A percentile compares a stretch with the other conserved stretches of the same genome.
phyloP scores from a whole-genome alignment of 257 asterid species.

The Fraxinus excelsior region DNA sequence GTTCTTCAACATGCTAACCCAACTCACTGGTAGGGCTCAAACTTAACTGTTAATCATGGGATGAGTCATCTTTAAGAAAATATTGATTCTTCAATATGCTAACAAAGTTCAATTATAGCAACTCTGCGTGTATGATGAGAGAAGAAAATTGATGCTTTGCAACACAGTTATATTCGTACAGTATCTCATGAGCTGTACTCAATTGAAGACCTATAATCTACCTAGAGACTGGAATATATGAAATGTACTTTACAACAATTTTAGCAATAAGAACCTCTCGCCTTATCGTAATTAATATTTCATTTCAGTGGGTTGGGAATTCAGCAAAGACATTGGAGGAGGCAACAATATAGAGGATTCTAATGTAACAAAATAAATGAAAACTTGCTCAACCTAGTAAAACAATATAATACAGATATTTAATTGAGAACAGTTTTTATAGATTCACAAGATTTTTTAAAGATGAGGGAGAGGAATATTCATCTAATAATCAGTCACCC shows the following conservation, averaged over 20 bases:
- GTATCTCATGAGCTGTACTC: background rate
- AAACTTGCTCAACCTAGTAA: constrained; percentile 10
- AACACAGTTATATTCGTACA: background rate
- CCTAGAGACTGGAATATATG: background rate
- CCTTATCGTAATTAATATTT: background rate
- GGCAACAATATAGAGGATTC: background rate
- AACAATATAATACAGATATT: background rate
- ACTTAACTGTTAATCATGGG: background rate
- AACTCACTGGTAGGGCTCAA: no score
- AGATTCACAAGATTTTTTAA: background rate
- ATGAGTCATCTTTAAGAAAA: background rate
- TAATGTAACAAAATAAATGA: constrained; percentile 3
- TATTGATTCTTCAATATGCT: background rate
- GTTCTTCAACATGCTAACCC: no score
- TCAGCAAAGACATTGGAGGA: background rate
- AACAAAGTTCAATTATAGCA: background rate
- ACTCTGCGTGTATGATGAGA: background rate
- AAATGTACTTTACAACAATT: background rate
- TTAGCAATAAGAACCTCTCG: background rate
- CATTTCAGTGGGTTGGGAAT: background rate
- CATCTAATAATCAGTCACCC: constrained; percentile 5
- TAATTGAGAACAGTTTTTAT: background rate
- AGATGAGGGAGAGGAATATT: background rate
- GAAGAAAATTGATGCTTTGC: background rate
- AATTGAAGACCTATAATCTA: background rate